Evolutionary conservation across 2,329 filamentous ascomycete genomes (phyloP).

Genomic region (Pezicula neosporulosa): DNA sequence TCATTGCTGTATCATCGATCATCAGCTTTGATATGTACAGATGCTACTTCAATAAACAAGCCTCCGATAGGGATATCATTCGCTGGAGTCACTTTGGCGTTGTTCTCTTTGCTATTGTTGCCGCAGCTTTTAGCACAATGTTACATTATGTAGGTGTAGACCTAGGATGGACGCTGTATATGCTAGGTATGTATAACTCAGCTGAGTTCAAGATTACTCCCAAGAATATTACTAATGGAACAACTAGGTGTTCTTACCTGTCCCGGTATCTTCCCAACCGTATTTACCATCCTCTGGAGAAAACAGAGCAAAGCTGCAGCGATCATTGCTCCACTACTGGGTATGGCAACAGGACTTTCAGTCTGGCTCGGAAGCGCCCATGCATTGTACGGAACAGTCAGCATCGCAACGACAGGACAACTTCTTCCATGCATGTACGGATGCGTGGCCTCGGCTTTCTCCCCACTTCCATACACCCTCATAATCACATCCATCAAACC

Average conservation of each 20-base stretch:
- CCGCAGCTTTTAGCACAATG: conserved; percentile 47
- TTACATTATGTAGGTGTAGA: conserved; percentile 51
- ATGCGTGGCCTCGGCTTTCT: conserved; percentile 43
- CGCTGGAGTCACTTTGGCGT: conserved; percentile 49
- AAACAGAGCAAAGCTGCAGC: conserved; percentile 45
- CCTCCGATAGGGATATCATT: conserved; percentile 49
- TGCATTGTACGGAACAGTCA: conserved; percentile 42
- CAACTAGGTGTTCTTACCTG: conserved; percentile 33
- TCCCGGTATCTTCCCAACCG: conserved; percentile 50
- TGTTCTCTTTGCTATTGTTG: conserved; percentile 47
- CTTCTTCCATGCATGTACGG: conserved; percentile 49
- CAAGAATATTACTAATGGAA: conserved; percentile 19
- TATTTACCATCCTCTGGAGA: conserved; percentile 49
- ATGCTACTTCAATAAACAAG: conserved; percentile 74
- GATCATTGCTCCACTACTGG: conserved; percentile 44
- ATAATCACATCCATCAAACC: conserved; percentile 37
- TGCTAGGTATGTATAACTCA: conserved; percentile 40
- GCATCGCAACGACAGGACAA: conserved; percentile 43
- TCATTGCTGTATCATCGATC: conserved; percentile 82
- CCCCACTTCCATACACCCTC: conserved; percentile 38
- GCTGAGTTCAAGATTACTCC: conserved; percentile 53
- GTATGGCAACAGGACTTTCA: conserved; percentile 44
- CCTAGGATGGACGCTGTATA: conserved; percentile 50
- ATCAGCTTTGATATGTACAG: conserved; percentile 83
- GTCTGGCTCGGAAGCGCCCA: conserved; percentile 49